Evolutionary conservation across 1,284 basidiomycete genomes (phyloP), one percentile per base, ranked within the genome.

Genomic region (Fomitopsis betulina): DNA sequence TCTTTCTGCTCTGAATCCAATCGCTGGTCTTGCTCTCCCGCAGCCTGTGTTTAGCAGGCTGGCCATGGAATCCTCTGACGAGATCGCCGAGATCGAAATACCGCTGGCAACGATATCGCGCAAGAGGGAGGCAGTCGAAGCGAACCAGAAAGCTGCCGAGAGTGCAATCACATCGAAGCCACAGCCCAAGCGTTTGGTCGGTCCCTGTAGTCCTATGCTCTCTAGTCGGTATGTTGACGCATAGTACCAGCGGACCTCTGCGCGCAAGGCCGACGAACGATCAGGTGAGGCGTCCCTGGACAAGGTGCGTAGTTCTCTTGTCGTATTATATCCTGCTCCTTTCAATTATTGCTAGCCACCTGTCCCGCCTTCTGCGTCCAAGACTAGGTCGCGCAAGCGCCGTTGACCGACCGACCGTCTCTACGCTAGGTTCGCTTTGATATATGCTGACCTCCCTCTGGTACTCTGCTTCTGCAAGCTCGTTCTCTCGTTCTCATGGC

Each of bases 11-110:
- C n/a, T 17, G 21, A 30, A 19, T n/a, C 50, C 30, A 19, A 2
- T 33, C 8, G 21, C 21, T 51, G 15, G 27, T 3, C 5, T 32
- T 21, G 45, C 51, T 35, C 7, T 17, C 30, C n/a, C 10, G 12
- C 69, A 64, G 57, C 60, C 59, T 5, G 65, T 52, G 2, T 73
- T 74, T 57, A 62, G 66, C 15, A 63, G 63, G 49, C 65, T 72
- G 6, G 68, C 65, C 5, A 64, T 67, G 27, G 65, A 67, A 53
- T 63, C 61, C 10, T 70, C 70, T 8, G 71, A 73, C 57, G 72
- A 72, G 19, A 71, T 71, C 53, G 54, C 65, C n/a, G 67, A 67
- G 33, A 69, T 72, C 40, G 68, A 72, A 21, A 70, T 50, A 8
- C 45, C 57, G 25, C 58, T 64, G 5, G 56, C 62, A 10, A 57